Conservation (phyloP, 1,284 basidiomycete species). For the Tilletia horrida region DNA sequence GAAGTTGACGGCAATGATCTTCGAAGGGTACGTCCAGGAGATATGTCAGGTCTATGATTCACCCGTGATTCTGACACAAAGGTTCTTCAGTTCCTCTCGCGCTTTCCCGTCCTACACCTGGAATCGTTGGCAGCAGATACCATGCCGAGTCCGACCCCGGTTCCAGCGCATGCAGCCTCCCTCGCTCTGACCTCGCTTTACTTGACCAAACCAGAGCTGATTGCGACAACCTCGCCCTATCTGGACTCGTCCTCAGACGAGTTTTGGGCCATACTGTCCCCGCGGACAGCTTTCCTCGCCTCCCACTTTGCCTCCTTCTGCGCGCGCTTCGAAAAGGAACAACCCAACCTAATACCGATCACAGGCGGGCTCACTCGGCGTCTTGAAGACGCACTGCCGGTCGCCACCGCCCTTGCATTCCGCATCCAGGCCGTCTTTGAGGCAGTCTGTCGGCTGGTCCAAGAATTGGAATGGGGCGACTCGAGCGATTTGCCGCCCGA, state of each 20-base stretch:
- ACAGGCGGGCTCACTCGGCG: constrained; percentile 57
- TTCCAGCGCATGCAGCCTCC: constrained; percentile 7
- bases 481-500: not conserved
- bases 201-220: not conserved
- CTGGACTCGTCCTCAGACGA: constrained; percentile 59
- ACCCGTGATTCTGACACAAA: too few species aligned
- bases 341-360: not conserved
- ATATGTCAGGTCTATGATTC: constrained; percentile 41
- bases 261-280: constrained; percentile 74
- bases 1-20: constrained; percentile 41
- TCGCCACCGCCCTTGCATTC: constrained; percentile 84
- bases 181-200: constrained; percentile 1
- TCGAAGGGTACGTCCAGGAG: constrained; percentile 20
- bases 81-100: constrained; percentile 57
- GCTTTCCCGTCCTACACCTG: not conserved
- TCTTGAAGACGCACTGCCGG: constrained; percentile 75
- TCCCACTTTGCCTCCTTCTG: constrained; percentile 82
- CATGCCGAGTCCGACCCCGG: constrained; percentile 5
- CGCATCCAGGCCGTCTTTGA: constrained; percentile 63
- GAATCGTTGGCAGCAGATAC: constrained; percentile 1
- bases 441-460: constrained; percentile 8
- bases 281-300: constrained; percentile 77
- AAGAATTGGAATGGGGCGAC: constrained; percentile 14
- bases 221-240: constrained; percentile 1
- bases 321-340: constrained; percentile 7